Base-by-base conservation (phyloP, 345 rosid genomes). In the Reutealis trisperma region DNA sequence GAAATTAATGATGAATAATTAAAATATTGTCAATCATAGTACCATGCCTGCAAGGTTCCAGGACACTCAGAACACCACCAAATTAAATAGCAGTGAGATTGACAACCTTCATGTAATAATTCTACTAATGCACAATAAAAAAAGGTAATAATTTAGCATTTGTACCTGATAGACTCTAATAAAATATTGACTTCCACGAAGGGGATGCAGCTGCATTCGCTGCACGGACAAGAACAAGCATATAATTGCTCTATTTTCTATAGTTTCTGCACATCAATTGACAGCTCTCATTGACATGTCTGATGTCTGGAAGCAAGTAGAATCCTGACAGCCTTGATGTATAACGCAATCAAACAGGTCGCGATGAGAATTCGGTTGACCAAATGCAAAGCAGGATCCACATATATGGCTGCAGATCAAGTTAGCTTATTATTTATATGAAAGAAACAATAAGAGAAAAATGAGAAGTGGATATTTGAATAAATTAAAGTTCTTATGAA, bases 31-130 rank as follows among this genome's bases (percentile, higher is more conserved):
- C 59, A 54, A 16, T 1, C n/a, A 54, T 18, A 8, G 21, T 69
- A 62, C 57, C 34, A 12, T 72, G 75, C 57, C 61, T 47, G 13
- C 65, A 25, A 67, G 72, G 54, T 67, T 47, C 73, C 79, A 63
- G 51, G 74, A 70, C 81, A 74, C 44, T 54, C 41, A 60, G 45
- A 60, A 71, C 69, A 18, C 14, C 47, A 65, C 41, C 25, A 65
- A 24, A 61, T 61, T 25, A 12, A 11, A 24, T 5, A 37, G 8
- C n/a, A 37, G 8, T 64, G 34, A 54, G 21, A 0, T 65, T 37
- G 42, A 37, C 6, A 37, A 8, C 69, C 37, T 65, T 24, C 49
- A 65, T 65, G 8, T 16, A 54, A 54, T 54, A 16, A 54, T 54
- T 54, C 19, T 18, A 54, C 16, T 54, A 54, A 54, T 19, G 6